These are phyloP conservation scores for Eutrema heterophyllum DNA, from an alignment of 345 rosid species.

Conservation along the genomic window DNA sequence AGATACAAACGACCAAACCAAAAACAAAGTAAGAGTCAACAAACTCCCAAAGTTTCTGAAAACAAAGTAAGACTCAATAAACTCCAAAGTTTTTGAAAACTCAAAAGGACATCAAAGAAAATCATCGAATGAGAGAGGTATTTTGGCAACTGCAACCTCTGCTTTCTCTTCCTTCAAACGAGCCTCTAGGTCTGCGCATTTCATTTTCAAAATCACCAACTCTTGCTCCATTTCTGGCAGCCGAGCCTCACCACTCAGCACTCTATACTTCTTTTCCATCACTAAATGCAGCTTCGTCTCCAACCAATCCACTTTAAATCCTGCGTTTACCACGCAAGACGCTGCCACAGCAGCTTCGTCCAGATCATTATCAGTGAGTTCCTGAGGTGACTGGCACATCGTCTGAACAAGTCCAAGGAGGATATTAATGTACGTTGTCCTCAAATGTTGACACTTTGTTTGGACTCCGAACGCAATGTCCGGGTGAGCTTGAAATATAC, in stretches of 20 bases:
- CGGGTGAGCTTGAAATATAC: neutral
- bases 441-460: neutral
- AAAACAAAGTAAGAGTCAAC: too few species aligned
- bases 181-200: neutral
- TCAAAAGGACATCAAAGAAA: neutral
- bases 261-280: neutral
- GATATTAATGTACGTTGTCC: neutral
- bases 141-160: neutral
- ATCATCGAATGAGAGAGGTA: neutral
- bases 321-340: neutral
- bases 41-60: too few species aligned
- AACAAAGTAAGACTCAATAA: too few species aligned
- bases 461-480: neutral
- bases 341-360: neutral
- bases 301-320: neutral
- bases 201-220: neutral
- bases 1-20: too few species aligned
- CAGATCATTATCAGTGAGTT: neutral
- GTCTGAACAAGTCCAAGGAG: neutral
- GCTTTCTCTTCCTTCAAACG: neutral
- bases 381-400: neutral
- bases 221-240: neutral
- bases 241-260: neutral
- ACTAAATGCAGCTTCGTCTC: neutral
- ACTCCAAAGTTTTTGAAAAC: too few species aligned